phyloP scores from a whole-genome alignment of 495 filamentous ascomycete genomes.

The Copromyces sp. region DNA sequence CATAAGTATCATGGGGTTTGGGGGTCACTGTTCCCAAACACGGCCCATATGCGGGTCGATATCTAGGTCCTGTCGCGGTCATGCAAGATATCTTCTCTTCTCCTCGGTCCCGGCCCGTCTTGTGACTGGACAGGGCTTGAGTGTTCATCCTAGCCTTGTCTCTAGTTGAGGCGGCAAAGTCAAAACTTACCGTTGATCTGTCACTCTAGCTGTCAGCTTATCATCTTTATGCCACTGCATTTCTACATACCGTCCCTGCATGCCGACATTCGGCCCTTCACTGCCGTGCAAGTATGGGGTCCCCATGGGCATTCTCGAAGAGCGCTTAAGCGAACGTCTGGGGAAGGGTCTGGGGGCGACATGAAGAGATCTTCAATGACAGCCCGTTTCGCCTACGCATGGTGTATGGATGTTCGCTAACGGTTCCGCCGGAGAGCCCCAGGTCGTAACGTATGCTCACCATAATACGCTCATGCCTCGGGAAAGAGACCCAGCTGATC shows the following conservation, averaged over 20 bases:
- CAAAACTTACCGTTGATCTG: neutral
- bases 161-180: neutral
- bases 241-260: constrained; percentile 1
- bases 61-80: neutral
- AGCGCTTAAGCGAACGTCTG: neutral
- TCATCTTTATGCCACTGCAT: neutral
- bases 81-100: neutral
- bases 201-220: neutral
- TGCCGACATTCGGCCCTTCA: constrained; percentile 13
- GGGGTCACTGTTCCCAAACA: neutral
- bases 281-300: constrained; percentile 4
- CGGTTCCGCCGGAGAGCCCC: neutral
- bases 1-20: neutral
- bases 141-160: neutral
- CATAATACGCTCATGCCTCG: neutral
- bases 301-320: neutral
- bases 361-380: neutral
- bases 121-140: neutral
- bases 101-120: neutral
- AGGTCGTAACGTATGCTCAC: neutral
- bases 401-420: neutral
- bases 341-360: neutral
- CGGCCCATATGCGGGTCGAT: neutral
- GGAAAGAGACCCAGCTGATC: neutral
- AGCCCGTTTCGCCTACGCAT: neutral